Evolutionary conservation across 306 rosid species (phyloP), one percentile per base, ranked within the genome.

Genomic region (Calophaca sinica): DNA sequence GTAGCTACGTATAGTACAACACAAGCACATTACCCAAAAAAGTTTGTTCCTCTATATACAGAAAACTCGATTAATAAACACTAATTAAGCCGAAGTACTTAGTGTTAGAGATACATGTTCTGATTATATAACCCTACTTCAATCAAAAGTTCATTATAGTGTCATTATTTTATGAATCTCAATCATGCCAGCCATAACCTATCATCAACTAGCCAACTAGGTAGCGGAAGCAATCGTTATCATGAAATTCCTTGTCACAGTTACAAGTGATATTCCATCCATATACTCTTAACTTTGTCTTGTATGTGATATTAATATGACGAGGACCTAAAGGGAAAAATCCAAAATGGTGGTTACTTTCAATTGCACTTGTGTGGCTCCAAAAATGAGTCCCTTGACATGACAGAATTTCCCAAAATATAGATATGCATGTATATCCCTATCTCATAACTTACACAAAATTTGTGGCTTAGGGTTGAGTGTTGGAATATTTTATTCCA

Each of bases 191-290:
- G 59, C 68, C 68, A 31, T 54, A 44, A 53, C 53, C 71, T 51
- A 45, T 52, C 20, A 59, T 71, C 15, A 65, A 66, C 51, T 31
- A 29, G 66, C 33, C n/a, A 42, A 39, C 76, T 71, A 62, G 67
- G 6, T 8, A 71, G 51, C 8, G 10, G 14, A 69, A 48, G 36
- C 72, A 36, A 68, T 87, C 79, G 31, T 67, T 77, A 77, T 86
- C 87, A 60, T 75, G 9, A 60, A 26, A 81, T 81, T 86, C 68
- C 41, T 36, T 72, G 74, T 84, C 85, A 61, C 70, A 78, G n/a
- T 59, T 75, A 75, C 13, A 33, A 10, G 58, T 39, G 15, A 61
- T 57, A 51, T 77, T 31, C 11, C 33, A n/a, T 68, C 62, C 6
- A 59, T 32, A 57, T 52, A 55, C 64, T 14, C 65, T 50, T 52